Base-by-base conservation (phyloP, 2,329 filamentous ascomycete genomes). In the Metarhizium rileyi region DNA sequence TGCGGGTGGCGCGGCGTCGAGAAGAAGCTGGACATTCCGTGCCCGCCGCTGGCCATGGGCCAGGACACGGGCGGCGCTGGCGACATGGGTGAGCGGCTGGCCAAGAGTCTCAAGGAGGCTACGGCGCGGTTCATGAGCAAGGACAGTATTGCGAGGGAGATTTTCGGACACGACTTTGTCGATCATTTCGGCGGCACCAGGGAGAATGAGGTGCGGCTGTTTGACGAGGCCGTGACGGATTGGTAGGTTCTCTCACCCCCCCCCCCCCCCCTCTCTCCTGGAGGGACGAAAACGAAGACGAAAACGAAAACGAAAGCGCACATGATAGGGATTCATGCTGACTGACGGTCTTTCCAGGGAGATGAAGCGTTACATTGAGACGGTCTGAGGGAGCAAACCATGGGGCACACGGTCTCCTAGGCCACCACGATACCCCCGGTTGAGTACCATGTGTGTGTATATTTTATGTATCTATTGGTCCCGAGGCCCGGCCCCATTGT, bases 161-260 rank as follows among this genome's bases (percentile, higher is more conserved):
- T 95, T 0, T 87, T 98, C 67, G 93, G 93, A 0, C 86, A 97
- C 65, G 87, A 85, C 8, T 98, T 98, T 69, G 93, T 98, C 3
- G 90, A 97, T 16, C 93, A 97, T 66, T 98, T 84, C 71, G 88
- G 84, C 12, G 93, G 93, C 16, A 95, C 91, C 18, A 79, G 93
- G 55, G 85, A 95, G 66, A 90, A 98, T 67, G 93, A 98, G 69
- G 78, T 93, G 51, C 74, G 87, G 53, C 69, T 95, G 20, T 98
- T 87, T 86, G 90, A 97, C 60, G 91, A 97, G 66, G 90, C 90
- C 2, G 91, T 97, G 5, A 97, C 93, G 20, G 93, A 97, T 67
- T 97, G 91, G 90, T 91, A 75, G 66, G 86, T 82, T 49, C 48
- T 35, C 41, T 30, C 44, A 12, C 10, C 2, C 0, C 5, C 16